Conservation (phyloP, 169 alveolate species). For the Blepharisma undulans region DNA sequence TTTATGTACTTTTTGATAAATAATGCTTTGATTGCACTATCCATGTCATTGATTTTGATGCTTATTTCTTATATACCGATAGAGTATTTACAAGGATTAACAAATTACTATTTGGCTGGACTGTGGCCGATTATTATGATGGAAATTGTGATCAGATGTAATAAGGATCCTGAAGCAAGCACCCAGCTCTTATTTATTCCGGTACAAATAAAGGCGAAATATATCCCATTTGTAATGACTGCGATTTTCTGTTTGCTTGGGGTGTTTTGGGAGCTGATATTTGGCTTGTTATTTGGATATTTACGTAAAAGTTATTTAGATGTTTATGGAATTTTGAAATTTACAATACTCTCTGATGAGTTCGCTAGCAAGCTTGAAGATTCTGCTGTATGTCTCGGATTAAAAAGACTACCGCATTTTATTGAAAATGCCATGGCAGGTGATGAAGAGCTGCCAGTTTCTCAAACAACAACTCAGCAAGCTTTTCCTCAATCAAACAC, state of each 20-base stretch:
- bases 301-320: slow-evolving; percentile 37
- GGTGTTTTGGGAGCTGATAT: not conserved
- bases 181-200: slow-evolving; percentile 31
- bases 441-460: not conserved
- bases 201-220: slow-evolving; percentile 1
- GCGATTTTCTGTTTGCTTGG: slow-evolving; percentile 22
- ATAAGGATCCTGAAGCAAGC: slow-evolving; percentile 26
- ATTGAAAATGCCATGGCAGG: not conserved
- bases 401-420: not conserved
- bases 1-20: slow-evolving; percentile 24
- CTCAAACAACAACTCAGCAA: not conserved
- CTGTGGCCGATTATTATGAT: slow-evolving; percentile 45
- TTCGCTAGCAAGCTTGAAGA: not conserved
- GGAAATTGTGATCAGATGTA: slow-evolving; percentile 33
- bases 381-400: not conserved
- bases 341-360: not conserved
- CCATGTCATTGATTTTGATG: not conserved
- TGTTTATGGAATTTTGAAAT: slow-evolving; percentile 21
- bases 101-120: not conserved
- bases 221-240: slow-evolving; percentile 34
- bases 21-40: not conserved
- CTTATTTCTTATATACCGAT: not conserved
- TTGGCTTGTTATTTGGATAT: slow-evolving; percentile 32
- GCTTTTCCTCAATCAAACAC: not conserved
- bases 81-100: not conserved